Evolutionary conservation across 192 early-diverging fungal species (phyloP).

Genomic region (Pilobolus umbonatus): DNA sequence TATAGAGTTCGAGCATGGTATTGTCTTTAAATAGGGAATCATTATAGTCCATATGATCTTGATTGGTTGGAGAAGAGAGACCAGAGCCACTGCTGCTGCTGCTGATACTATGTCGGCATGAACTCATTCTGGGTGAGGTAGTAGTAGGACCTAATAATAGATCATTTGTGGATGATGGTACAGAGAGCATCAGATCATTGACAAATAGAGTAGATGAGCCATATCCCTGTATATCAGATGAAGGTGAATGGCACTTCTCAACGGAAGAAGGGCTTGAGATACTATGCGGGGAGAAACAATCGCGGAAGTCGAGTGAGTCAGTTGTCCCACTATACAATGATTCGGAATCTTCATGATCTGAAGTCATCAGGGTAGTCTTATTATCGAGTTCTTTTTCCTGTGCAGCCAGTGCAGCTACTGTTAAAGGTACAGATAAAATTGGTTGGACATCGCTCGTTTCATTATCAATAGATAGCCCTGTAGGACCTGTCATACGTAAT

Average conservation of each 20-base stretch:
- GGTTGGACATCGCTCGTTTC: not conserved
- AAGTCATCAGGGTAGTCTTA: not conserved
- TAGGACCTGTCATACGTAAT: not conserved
- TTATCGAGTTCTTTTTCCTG: conserved; percentile 9
- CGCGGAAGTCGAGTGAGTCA: conserved; percentile 14
- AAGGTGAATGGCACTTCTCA: not conserved
- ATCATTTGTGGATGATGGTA: not conserved
- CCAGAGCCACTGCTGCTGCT: not conserved
- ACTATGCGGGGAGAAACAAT: conserved; percentile 26
- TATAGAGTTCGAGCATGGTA: conserved; percentile 6
- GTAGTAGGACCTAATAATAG: not conserved
- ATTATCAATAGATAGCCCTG: not conserved
- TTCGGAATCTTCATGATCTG: conserved; percentile 6
- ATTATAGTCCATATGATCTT: not conserved
- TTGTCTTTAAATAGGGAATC: not conserved
- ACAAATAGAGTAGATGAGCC: not conserved
- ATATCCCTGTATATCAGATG: too few relatives aligned
- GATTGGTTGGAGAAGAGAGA: not conserved
- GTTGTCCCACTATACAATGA: conserved; percentile 21
- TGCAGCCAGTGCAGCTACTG: conserved; percentile 24
- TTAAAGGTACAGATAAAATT: conserved; percentile 11
- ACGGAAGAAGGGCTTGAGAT: not conserved
- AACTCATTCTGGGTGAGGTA: not conserved
- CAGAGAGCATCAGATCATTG: not conserved
- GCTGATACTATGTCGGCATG: not conserved